These are phyloP conservation scores for Penicillium robsamsonii DNA, from an alignment of 495 filamentous ascomycete species.

Conservation along the genomic window DNA sequence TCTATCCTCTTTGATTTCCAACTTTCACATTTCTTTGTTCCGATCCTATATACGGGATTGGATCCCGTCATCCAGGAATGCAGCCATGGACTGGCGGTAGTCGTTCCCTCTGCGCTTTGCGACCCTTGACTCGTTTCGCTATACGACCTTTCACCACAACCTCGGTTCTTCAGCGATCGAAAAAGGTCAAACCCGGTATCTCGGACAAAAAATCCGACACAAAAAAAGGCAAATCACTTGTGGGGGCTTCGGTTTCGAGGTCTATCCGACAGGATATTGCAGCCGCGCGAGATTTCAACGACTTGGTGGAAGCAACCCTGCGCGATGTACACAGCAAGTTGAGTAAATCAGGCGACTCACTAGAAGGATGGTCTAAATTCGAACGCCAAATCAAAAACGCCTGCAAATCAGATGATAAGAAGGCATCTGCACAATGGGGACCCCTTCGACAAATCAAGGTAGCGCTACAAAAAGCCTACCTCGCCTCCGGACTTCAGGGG, in stretches of 20 bases:
- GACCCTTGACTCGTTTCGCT: conserved; percentile 24
- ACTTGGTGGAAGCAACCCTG: conserved; percentile 28
- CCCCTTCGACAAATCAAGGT: conserved; percentile 27
- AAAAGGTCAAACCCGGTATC: conserved; percentile 14
- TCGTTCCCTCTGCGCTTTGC: conserved; percentile 38
- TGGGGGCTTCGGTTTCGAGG: not conserved
- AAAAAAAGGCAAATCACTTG: not conserved
- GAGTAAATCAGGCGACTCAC: conserved; percentile 9
- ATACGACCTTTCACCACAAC: conserved; percentile 38
- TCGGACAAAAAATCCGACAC: not conserved
- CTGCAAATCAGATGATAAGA: conserved; percentile 27
- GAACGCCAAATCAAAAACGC: conserved; percentile 39
- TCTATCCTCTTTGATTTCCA: not conserved
- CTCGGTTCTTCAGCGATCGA: conserved; percentile 27
- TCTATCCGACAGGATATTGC: conserved; percentile 18
- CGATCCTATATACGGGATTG: conserved; percentile 4
- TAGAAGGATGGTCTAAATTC: conserved; percentile 33
- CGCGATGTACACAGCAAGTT: conserved; percentile 26
- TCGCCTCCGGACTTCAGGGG: conserved; percentile 44
- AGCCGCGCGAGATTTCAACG: conserved; percentile 28
- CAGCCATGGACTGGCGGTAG: conserved; percentile 39
- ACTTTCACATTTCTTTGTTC: not conserved
- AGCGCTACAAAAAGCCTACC: conserved; percentile 55
- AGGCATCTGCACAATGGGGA: conserved; percentile 14
- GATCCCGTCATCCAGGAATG: conserved; percentile 28